Percentiles rank a stretch among this genome's conserved stretches.
These are phyloP conservation scores for Chlamydomonas schloesseri DNA, from an alignment of 139 green algal genomes.

Conservation along the genomic window DNA sequence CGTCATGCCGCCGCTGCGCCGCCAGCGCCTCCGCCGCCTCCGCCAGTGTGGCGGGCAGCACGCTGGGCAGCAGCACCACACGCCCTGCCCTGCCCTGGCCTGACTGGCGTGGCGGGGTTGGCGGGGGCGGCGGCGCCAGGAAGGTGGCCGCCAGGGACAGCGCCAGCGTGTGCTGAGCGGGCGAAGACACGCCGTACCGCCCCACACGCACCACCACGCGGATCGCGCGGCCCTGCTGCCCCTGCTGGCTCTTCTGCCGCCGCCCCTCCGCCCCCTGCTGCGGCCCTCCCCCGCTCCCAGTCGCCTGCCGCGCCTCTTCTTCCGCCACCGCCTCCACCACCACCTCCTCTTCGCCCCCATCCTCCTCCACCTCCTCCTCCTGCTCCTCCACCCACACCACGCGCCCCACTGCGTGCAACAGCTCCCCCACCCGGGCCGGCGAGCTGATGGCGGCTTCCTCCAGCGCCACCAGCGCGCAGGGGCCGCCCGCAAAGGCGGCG, in stretches of 20 bases:
- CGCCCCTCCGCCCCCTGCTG: too few relatives aligned
- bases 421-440: slow-evolving; percentile 30
- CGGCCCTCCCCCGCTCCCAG: too few relatives aligned
- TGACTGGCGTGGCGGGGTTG: too few relatives aligned
- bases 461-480: slow-evolving; percentile 37
- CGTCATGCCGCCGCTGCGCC: slow-evolving; percentile 22
- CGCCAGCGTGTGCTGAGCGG: slow-evolving; percentile 6
- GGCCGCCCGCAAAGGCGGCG: slow-evolving; percentile 3
- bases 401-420: slow-evolving; percentile 12
- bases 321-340: background rate
- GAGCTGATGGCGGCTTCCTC: slow-evolving; percentile 34
- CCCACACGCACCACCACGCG: slow-evolving; percentile 12
- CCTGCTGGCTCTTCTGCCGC: too few relatives aligned
- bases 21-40: slow-evolving; percentile 17
- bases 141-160: slow-evolving; percentile 28
- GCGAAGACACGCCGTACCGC: background rate
- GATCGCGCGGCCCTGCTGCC: background rate
- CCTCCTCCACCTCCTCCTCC: background rate
- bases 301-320: too few relatives aligned
- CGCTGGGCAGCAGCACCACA: background rate
- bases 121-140: slow-evolving; percentile 26
- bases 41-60: background rate
- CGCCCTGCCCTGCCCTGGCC: background rate
- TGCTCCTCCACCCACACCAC: slow-evolving; percentile 20
- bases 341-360: background rate